These are phyloP conservation scores for Cercospora janseana DNA, from an alignment of 2,329 filamentous ascomycete genomes.

Conservation along the genomic window DNA sequence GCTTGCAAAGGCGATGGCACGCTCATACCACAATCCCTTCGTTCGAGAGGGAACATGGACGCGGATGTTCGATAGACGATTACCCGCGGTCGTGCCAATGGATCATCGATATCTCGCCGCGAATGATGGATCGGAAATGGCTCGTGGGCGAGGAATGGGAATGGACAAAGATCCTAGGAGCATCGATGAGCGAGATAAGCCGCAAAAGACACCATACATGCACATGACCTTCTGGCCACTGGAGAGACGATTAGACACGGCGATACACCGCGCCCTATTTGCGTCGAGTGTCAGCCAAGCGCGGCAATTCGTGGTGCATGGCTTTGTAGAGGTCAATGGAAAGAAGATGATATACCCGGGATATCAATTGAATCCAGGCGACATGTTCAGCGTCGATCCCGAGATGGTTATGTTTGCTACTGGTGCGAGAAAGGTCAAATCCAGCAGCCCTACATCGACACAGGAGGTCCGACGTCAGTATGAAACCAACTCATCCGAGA, in stretches of 20 bases:
- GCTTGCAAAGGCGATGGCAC: constrained; percentile 77
- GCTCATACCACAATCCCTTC: constrained; percentile 92
- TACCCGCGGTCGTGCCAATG: constrained; percentile 84
- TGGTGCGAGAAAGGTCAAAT: constrained; percentile 56
- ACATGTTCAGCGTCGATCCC: constrained; percentile 94
- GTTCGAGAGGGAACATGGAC: constrained; percentile 91
- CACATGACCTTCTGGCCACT: constrained; percentile 92
- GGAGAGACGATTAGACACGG: constrained; percentile 89
- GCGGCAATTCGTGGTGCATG: constrained; percentile 89
- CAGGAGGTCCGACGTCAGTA: constrained; percentile 23
- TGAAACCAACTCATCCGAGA: constrained; percentile 28
- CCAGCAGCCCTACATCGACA: constrained; percentile 29
- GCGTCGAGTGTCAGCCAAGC: constrained; percentile 91
- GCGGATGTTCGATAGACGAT: constrained; percentile 81
- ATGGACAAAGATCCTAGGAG: constrained; percentile 40
- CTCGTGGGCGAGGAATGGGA: constrained; percentile 79
- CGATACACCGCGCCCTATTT: constrained; percentile 89
- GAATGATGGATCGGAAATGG: constrained; percentile 78
- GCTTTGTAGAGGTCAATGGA: constrained; percentile 91
- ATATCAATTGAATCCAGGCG: constrained; percentile 92
- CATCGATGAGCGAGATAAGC: constrained; percentile 23
- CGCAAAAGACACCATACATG: constrained; percentile 76
- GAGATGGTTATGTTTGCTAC: constrained; percentile 87
- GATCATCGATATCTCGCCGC: constrained; percentile 73
- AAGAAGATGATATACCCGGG: constrained; percentile 94